Percentiles rank a stretch among this genome's conserved stretches.
These are phyloP conservation scores for Harringtonia aguacate DNA, from an alignment of 2,329 filamentous ascomycete genomes.

Conservation along the genomic window DNA sequence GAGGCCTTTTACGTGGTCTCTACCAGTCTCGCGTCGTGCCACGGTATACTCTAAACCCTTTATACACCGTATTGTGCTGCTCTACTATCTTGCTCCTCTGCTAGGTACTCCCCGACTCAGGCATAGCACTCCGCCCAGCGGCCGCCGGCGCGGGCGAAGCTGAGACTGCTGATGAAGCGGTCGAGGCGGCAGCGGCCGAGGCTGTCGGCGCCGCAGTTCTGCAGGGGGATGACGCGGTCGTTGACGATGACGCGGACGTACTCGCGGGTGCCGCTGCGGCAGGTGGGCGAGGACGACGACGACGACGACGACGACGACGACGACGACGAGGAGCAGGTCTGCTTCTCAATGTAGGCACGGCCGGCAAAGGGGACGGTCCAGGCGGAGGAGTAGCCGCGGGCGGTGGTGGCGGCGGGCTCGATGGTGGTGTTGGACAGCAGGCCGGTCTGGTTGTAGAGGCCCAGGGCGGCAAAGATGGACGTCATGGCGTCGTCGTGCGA, in stretches of 20 bases:
- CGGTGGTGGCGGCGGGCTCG: constrained; percentile 36
- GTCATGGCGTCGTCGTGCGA: constrained; percentile 84
- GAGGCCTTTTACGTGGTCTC: too few species aligned
- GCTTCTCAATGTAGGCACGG: constrained; percentile 77
- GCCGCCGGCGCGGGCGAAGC: constrained; percentile 61
- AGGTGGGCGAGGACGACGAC: too few species aligned
- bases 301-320: too few species aligned
- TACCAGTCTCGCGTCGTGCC: too few species aligned
- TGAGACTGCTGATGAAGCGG: constrained; percentile 62
- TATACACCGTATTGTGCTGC: too few species aligned
- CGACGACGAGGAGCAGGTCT: constrained; percentile 55
- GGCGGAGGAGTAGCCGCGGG: constrained; percentile 62
- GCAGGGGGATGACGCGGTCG: constrained; percentile 64
- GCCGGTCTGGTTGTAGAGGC: constrained; percentile 60
- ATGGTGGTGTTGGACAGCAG: constrained; percentile 41
- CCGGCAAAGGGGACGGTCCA: constrained; percentile 76
- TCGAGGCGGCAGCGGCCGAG: constrained; percentile 59
- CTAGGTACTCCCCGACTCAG: too few species aligned
- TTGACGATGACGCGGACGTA: constrained; percentile 72
- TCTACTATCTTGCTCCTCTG: too few species aligned
- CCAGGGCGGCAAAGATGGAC: constrained; percentile 62
- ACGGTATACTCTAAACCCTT: too few species aligned
- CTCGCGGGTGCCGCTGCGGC: constrained; percentile 41
- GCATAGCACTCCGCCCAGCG: constrained; percentile 55
- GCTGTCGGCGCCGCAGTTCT: constrained; percentile 57